Base-by-base conservation (phyloP, 2,329 filamentous ascomycete species). In the Botrytis sinoallii region DNA sequence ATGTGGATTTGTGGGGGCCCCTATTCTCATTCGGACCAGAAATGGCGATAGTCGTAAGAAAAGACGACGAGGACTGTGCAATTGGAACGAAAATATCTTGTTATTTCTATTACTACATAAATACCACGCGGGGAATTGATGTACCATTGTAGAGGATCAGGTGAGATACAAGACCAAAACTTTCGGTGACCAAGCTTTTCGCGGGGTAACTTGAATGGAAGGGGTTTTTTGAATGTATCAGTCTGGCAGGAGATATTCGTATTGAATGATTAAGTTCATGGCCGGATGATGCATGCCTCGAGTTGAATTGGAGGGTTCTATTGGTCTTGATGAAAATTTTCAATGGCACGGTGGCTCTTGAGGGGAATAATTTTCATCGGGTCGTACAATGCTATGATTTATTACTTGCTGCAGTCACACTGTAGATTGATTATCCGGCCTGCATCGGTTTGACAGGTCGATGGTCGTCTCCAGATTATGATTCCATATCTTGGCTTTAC, bases 81-180 rank as follows among this genome's bases (percentile, higher is more conserved):
- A 14, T 44, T 67, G 55, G 52, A 20, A 32, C 35, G 48, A 69
- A 42, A 32, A 42, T 10, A 57, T 44, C 16, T 38, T 69, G 25
- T 42, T 57, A 42, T 57, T 57, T 42, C 64, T 61, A 73, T 73
- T 73, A 73, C 71, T 35, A 69, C 32, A 73, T 46, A 69, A 35
- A 68, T 72, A 68, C 48, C 10, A 68, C 63, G 20, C 32, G 12
- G 29, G 25, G 32, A 48, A 44, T 29, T 6, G 20, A 46, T 40
- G 64, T 69, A 48, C 25, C 20, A 61, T 60, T 57, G 71, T 48
- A 55, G 52, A 69, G 52, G 52, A 61, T 69, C 71, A 63, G 71
- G 55, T 69, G 55, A 68, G 64, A 59, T 68, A 61, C 55, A 69
- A 46, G 40, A 69, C 40, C 48, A n/a, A 20, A 72, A 46, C 29